Conservation (phyloP, 23 red algal genomes). For the Gracilaria gracilis region DNA sequence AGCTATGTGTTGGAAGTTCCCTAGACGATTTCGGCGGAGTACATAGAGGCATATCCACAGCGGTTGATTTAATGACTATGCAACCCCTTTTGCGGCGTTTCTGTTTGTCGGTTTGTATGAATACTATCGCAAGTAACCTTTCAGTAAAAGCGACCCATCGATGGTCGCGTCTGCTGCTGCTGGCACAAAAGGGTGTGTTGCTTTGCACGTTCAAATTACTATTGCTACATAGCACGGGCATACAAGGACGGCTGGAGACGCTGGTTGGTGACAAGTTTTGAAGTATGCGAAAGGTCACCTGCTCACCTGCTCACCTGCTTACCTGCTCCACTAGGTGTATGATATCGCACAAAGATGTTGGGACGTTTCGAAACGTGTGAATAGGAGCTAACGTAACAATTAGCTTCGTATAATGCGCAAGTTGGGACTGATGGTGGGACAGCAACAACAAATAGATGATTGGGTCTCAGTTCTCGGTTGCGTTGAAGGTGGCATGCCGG, state of each 20-base stretch:
- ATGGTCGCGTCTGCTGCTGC: background rate
- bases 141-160: background rate
- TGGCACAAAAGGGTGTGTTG: background rate
- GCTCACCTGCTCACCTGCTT: no score
- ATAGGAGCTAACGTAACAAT: no score
- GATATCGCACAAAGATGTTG: background rate
- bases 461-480: background rate
- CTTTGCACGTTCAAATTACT: background rate
- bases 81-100: background rate
- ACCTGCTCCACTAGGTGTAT: no score
- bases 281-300: background rate
- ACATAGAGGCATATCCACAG: background rate
- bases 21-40: background rate
- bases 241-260: no score
- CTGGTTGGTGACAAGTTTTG: background rate
- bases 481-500: background rate
- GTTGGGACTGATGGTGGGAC: no score
- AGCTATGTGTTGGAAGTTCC: background rate
- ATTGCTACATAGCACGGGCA: no score
- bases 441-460: background rate
- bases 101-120: background rate
- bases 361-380: background rate
- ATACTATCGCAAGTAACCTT: constrained; percentile 2
- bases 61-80: background rate
- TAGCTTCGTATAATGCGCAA: no score